Base-by-base conservation (phyloP, 2,329 filamentous ascomycete genomes). In the Ascochyta koolunga region DNA sequence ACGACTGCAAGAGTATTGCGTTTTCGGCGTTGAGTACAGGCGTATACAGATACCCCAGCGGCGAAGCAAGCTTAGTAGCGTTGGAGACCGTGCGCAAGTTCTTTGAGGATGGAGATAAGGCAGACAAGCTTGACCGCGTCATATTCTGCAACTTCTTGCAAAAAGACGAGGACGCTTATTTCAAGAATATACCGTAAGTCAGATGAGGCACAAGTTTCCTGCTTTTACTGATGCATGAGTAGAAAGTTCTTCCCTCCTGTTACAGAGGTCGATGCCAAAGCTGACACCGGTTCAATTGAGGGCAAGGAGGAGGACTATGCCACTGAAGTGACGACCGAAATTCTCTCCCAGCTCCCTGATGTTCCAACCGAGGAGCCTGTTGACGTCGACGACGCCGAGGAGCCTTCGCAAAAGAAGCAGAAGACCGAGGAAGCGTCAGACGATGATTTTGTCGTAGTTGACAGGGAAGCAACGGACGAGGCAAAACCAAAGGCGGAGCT, bases 11-110 rank as follows among this genome's bases (percentile, higher is more conserved):
- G 68, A 90, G 84, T 39, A 82, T 98, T 50, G 95, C 91, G 0
- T 97, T 99, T 65, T 86, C 88, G 35, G 88, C 86, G 18, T 82
- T 98, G 55, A 96, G 92, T 69, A 97, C 93, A 0, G 95, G 93
- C 0, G 74, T 96, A 1, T 98, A 96, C 70, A 91, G 91, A 0
- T 98, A 96, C 70, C 93, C 93, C 0, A 89, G 85, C 64, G 60
- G 70, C 0, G 82, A 87, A 35, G 95, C 93, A 1, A 91, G 91
- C 0, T 73, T 80, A n/a, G 82, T 88, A 9, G 95, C 91, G 1
- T 81, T 89, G 46, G 78, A 82, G 27, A 84, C 84, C 32, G 83
- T 86, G 38, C 78, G 80, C 47, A 74, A 73, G 36, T 88, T 86
- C 68, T 64, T 88, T 21, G 79, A 81, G 10, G 71, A 77, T 60